Percentiles rank a stretch among this genome's conserved stretches.
phyloP scores from a whole-genome alignment of 176 grass and related monocot genomes.

The Zoysia japonica region DNA sequence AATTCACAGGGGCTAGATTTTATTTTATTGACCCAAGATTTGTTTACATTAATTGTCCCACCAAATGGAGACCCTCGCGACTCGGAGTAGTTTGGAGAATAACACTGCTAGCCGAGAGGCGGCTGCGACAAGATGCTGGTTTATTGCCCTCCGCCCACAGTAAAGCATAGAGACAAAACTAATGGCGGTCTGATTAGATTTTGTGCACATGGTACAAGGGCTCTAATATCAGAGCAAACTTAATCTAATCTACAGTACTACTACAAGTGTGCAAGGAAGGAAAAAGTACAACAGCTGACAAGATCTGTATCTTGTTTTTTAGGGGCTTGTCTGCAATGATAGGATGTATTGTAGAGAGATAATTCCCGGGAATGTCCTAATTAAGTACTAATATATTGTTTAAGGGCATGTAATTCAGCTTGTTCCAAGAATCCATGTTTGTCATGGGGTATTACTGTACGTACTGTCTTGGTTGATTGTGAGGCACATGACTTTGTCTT shows the following conservation, averaged over 20 bases:
- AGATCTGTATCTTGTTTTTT: conserved; percentile 53
- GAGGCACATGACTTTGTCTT: conserved; percentile 48
- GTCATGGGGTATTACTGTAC: not conserved
- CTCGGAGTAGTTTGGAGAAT: conserved; percentile 14
- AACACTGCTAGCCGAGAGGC: not conserved
- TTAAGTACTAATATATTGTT: conserved; percentile 23
- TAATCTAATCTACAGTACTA: not conserved
- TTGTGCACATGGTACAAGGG: conserved; percentile 29
- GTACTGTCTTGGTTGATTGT: conserved; percentile 32
- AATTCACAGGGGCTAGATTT: conserved; percentile 32
- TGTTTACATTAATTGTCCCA: conserved; percentile 30
- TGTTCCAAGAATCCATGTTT: conserved; percentile 29
- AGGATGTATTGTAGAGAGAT: not conserved
- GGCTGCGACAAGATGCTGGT: conserved; percentile 28
- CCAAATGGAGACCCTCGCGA: conserved; percentile 27
- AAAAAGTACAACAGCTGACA: conserved; percentile 10
- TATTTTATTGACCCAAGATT: conserved; percentile 2
- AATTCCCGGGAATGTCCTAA: conserved; percentile 28
- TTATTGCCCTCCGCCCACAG: conserved; percentile 17
- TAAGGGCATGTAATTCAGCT: conserved; percentile 32
- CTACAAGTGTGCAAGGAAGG: not conserved
- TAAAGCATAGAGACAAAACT: conserved; percentile 25
- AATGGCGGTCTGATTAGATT: conserved; percentile 26
- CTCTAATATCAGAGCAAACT: conserved; percentile 19
- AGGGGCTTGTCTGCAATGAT: conserved; percentile 41